Evolutionary conservation across 805 yeast species (phyloP), one percentile per base, ranked within the genome.

Genomic region (Myxozyma monticola): DNA sequence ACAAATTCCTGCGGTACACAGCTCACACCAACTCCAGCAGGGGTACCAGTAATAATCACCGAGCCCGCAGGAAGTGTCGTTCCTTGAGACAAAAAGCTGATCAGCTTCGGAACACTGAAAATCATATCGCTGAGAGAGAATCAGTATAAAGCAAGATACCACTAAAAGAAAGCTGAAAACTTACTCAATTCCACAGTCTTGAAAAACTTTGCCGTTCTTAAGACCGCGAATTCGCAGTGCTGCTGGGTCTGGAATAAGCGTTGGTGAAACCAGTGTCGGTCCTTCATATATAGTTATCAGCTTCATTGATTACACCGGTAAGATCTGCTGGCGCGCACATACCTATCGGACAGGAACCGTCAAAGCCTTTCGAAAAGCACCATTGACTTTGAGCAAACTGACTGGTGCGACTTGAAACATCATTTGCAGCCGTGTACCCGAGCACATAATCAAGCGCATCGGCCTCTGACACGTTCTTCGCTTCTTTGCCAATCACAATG

Each of bases 391-490:
- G 78, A 31, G 78, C 78, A 24, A 73, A 66, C 57, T 78, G 81
- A 80, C 79, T 75, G 14, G 71, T 73, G 47, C 82, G 65, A 54
- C 76, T 78, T 6, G 80, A 75, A 6, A 78, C 75, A 60, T 78
- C 83, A 62, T 78, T 76, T 4, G 80, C 81, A n/a, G 72, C 71
- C 1, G 79, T 62, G 61, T 75, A 78, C 8, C 83, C 83, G 12
- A 76, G 61, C 3, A 78, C 73, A 51, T 76, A 68, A 38, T 70
- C 66, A 35, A 70, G 61, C 2, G 80, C 81, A 20, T 75, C 65
- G 15, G 64, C 71, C n/a, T 57, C 67, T n/a, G 67, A 41, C 21
- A 78, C 76, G 52, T 75, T 67, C 50, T 65, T 69, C 37, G 77
- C 75, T 10, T 63, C 56, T 54, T 71, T 72, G 24, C 81, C 81